Base-by-base conservation (phyloP, 2,329 filamentous ascomycete genomes). In the Cladosporium halotolerans region DNA sequence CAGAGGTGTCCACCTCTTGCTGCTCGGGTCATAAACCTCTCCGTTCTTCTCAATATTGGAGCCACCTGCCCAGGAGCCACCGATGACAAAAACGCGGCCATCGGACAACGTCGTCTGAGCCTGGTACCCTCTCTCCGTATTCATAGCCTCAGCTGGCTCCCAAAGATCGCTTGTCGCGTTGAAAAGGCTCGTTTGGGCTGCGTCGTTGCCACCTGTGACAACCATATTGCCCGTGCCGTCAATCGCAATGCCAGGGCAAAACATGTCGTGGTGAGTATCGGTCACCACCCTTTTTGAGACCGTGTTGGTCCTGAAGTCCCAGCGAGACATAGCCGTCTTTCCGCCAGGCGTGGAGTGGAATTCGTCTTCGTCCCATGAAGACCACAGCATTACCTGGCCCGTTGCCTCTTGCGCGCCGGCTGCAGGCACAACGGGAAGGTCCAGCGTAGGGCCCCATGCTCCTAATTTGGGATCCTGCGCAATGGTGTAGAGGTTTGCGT, bases 61-160 rank as follows among this genome's bases (percentile, higher is more conserved):
- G 0, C 69, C 73, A 31, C 80, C 81, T 9, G 72, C 76, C 72
- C 73, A 81, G 0, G 77, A 80, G 3, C 81, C 81, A 14, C 81
- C 81, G 36, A 83, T 81, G 10, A 72, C 75, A 63, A 83, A 84
- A 19, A 82, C 72, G 0, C 73, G 68, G 4, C 80, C 80, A 54
- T 80, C 73, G 0, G 78, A 78, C 1, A 74, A 60, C 0, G 75
- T 79, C 0, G 74, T 68, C 0, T 75, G 73, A 0, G 78, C 66
- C 47, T 83, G 80, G 55, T 83, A 80, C 7, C 78, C 77, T 19
- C 79, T 75, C 7, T 67, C 58, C 16, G 77, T 68, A 11, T 68
- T 64, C 76, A 81, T 76, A 46, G 72, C 58, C 0, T 71, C 64
- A 1, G 64, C 73, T 4, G 63, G 58, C 3, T 60, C 64, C 72